Evolutionary conservation across 176 grass and related monocot species (phyloP).

Genomic region (Oryza officinalis): DNA sequence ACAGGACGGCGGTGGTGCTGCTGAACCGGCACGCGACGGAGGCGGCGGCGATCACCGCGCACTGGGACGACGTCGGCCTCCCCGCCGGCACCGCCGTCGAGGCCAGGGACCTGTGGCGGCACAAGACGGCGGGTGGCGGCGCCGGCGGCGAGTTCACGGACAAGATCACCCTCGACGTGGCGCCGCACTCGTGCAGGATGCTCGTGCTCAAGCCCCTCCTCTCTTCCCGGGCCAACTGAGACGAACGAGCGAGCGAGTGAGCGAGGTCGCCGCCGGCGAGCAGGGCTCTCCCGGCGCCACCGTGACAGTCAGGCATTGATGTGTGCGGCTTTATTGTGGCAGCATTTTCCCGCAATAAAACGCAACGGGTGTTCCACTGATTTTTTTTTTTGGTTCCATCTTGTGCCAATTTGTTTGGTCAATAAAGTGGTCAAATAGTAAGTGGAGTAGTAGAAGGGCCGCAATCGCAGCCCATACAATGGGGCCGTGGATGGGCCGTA

Average conservation of each 20-base stretch:
- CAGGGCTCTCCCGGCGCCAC: no score
- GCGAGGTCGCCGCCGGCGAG: not conserved
- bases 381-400: no score
- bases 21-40: conserved; percentile 51
- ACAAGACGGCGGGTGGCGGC: no score
- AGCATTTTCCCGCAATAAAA: no score
- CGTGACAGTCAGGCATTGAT: not conserved
- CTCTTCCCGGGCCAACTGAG: not conserved
- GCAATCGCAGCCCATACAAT: no score
- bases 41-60: conserved; percentile 44
- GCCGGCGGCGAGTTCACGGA: not conserved
- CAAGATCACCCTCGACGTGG: conserved; percentile 50
- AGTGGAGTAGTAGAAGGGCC: no score
- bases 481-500: no score
- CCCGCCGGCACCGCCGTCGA: conserved; percentile 56
- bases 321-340: no score
- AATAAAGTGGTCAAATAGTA: no score
- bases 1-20: conserved; percentile 59
- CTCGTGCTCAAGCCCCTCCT: conserved; percentile 57
- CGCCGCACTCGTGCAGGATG: conserved; percentile 65
- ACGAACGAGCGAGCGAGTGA: no score
- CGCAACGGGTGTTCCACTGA: no score
- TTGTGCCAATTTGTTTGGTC: no score
- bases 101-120: conserved; percentile 66
- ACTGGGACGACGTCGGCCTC: conserved; percentile 77